phyloP scores from a whole-genome alignment of 805 yeast species.

The Crinitomyces ghanaensis region DNA sequence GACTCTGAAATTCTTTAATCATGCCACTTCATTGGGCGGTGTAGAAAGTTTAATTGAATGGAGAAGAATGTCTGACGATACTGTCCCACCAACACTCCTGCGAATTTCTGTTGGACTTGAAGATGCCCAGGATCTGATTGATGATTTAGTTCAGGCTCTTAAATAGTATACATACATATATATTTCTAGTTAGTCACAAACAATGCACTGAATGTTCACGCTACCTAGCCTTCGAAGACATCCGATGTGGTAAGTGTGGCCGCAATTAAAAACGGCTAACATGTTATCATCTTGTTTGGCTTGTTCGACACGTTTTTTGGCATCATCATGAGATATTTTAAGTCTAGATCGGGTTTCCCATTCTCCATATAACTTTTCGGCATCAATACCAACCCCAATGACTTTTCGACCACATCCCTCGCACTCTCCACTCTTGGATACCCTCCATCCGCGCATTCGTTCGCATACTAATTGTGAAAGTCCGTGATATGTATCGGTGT shows the following conservation, averaged over 20 bases:
- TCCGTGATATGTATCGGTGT: constrained; percentile 42
- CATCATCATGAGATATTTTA: constrained; percentile 5
- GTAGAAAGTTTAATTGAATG: constrained; percentile 85
- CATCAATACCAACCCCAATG: constrained; percentile 54
- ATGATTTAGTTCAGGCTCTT: constrained; percentile 52
- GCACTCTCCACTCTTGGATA: constrained; percentile 42
- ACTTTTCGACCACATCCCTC: constrained; percentile 64
- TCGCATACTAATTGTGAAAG: constrained; percentile 32
- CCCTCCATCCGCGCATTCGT: constrained; percentile 54
- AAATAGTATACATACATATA: not conserved
- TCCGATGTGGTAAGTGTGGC: constrained; percentile 50
- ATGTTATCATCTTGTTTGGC: too few species aligned
- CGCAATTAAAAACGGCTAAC: constrained; percentile 49
- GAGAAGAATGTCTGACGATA: constrained; percentile 64
- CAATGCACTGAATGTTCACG: constrained; percentile 26
- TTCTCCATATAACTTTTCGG: constrained; percentile 33
- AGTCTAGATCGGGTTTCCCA: constrained; percentile 19
- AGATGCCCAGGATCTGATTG: constrained; percentile 61
- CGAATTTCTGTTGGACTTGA: constrained; percentile 79
- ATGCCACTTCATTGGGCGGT: constrained; percentile 90
- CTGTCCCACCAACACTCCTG: constrained; percentile 44
- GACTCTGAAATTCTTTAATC: constrained; percentile 59
- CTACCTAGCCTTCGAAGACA: constrained; percentile 43
- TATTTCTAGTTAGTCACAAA: constrained; percentile 24
- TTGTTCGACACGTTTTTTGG: too few species aligned